These are phyloP conservation scores for Sphagnum fallax DNA, from an alignment of 228 moss, liverwort and hornwort genomes.

Conservation along the genomic window DNA sequence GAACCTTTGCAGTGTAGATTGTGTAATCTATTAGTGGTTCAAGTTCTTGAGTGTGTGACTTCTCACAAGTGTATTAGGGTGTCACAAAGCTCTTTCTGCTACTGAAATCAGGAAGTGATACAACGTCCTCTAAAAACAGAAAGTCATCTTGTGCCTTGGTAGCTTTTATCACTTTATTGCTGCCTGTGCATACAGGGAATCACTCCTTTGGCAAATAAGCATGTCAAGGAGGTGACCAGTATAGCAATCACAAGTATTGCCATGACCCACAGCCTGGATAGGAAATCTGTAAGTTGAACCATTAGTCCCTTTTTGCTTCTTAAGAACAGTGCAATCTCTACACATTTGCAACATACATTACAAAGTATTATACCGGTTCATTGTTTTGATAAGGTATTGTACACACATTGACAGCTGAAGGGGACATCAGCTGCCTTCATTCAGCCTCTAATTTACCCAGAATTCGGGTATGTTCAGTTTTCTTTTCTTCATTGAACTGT, in stretches of 20 bases:
- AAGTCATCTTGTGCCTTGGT: too few relatives aligned
- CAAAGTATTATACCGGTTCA: background rate
- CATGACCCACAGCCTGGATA: conserved; percentile 6
- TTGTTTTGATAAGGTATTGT: conserved; percentile 1
- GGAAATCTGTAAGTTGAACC: conserved; percentile 5
- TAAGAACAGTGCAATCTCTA: too few relatives aligned
- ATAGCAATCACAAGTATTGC: conserved; percentile 10
- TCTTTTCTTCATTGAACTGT: background rate
- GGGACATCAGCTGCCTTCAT: conserved; percentile 17
- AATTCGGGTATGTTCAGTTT: conserved; percentile 12
- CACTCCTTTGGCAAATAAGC: conserved; percentile 26
- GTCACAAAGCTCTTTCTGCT: too few relatives aligned
- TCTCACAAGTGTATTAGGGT: too few relatives aligned
- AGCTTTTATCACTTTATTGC: too few relatives aligned
- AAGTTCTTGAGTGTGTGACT: too few relatives aligned
- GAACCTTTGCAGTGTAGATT: too few relatives aligned
- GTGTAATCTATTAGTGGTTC: background rate
- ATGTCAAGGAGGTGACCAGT: conserved; percentile 9
- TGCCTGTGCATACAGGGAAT: conserved; percentile 17
- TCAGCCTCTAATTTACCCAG: conserved; percentile 24
- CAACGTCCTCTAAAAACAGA: too few relatives aligned
- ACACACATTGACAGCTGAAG: conserved; percentile 11
- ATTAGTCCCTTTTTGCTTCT: too few relatives aligned
- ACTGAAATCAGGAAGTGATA: too few relatives aligned
- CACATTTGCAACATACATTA: too few relatives aligned